Evolutionary conservation across 2,329 filamentous ascomycete species (phyloP).

Genomic region (Aspergillus hiratsukae): DNA sequence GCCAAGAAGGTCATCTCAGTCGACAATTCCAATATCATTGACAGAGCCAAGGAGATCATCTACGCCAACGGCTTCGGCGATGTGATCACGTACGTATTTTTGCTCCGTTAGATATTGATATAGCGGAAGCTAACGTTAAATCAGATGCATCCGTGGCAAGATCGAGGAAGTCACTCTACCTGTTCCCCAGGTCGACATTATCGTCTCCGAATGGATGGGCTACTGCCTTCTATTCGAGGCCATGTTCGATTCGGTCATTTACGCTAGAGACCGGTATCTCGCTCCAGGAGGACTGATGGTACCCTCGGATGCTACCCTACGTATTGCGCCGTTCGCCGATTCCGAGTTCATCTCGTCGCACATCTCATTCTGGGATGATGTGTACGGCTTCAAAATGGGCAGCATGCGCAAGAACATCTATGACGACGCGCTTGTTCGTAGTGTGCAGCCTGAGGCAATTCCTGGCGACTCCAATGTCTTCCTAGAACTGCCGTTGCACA

Average conservation of each 20-base stretch:
- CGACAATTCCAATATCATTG: constrained; percentile 85
- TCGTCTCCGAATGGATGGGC: constrained; percentile 97
- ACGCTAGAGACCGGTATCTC: constrained; percentile 81
- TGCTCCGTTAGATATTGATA: not conserved
- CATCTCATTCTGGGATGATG: constrained; percentile 80
- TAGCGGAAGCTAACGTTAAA: constrained; percentile 5
- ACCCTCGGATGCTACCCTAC: constrained; percentile 78
- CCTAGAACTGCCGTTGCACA: constrained; percentile 71
- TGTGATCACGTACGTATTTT: constrained; percentile 56
- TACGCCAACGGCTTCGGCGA: constrained; percentile 72
- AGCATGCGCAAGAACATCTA: constrained; percentile 80
- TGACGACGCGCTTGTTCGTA: constrained; percentile 74
- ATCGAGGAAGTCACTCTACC: constrained; percentile 82
- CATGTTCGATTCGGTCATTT: constrained; percentile 91
- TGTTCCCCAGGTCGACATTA: constrained; percentile 80
- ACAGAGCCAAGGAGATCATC: constrained; percentile 79
- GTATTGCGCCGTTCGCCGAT: constrained; percentile 75
- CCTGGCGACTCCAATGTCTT: constrained; percentile 59
- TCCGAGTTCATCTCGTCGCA: constrained; percentile 72
- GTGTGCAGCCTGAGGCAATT: constrained; percentile 58
- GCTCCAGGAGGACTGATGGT: constrained; percentile 75
- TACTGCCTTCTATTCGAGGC: constrained; percentile 91
- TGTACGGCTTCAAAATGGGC: constrained; percentile 93
- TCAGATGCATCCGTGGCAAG: constrained; percentile 68
- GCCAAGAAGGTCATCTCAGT: constrained; percentile 84